Evolutionary conservation across 1,139 yeast genomes (phyloP).

Genomic region (Blastobotrys petasosporus): DNA sequence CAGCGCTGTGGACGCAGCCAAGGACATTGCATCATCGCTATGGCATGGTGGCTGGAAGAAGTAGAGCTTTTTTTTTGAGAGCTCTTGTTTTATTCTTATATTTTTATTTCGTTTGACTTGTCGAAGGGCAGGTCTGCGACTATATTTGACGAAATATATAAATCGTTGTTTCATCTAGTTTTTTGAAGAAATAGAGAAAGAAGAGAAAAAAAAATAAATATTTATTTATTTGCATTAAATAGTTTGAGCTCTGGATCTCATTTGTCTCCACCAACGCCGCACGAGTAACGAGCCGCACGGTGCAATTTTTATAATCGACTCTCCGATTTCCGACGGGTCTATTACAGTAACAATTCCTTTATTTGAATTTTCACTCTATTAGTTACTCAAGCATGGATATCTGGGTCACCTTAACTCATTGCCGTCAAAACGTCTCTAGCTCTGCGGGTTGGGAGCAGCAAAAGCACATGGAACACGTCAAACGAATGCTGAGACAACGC

Average conservation of each 20-base stretch:
- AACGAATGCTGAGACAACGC: neutral
- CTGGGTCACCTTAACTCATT: no score
- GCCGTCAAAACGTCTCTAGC: no score
- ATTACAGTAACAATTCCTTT: no score
- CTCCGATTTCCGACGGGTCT: no score
- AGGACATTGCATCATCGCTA: constrained; percentile 19
- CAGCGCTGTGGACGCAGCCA: constrained; percentile 20
- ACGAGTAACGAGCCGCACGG: no score
- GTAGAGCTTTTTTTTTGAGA: constrained; percentile 8
- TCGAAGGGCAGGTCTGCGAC: no score
- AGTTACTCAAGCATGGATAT: no score
- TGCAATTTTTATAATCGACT: no score
- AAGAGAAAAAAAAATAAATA: neutral
- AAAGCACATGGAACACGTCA: neutral
- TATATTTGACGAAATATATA: no score
- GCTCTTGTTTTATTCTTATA: constrained; percentile 4
- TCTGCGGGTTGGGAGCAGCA: no score
- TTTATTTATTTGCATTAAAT: neutral
- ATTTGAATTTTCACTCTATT: no score
- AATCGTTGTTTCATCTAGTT: neutral
- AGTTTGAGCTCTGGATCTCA: neutral
- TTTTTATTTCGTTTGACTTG: neutral
- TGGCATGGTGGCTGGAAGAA: constrained; percentile 21
- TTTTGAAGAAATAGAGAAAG: neutral
- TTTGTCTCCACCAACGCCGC: no score